phyloP scores from a whole-genome alignment of 2,329 filamentous ascomycete genomes.

The Neopestalotiopsis sp. region DNA sequence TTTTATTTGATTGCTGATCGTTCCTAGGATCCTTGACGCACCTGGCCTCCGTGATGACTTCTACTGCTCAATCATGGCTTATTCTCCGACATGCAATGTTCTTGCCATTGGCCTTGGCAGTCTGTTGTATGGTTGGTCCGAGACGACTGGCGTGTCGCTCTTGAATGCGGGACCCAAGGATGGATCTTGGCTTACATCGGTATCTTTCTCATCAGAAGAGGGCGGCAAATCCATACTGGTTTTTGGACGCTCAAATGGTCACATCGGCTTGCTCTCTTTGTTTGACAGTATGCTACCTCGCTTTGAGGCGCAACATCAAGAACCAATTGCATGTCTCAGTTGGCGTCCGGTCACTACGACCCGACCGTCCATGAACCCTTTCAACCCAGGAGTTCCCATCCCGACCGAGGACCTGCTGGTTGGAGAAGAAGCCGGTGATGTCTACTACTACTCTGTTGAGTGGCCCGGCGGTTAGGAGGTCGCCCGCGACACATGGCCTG shows the following conservation, averaged over 20 bases:
- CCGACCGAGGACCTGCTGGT: conserved; percentile 83
- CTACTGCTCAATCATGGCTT: conserved; percentile 91
- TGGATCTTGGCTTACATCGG: conserved; percentile 72
- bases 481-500: conserved; percentile 71
- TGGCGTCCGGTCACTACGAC: conserved; percentile 72
- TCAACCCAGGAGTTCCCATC: conserved; percentile 54
- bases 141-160: conserved; percentile 68
- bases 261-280: conserved; percentile 78
- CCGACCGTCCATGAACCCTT: conserved; percentile 57
- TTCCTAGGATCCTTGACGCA: conserved; percentile 79
- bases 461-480: conserved; percentile 75
- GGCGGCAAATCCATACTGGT: conserved; percentile 83
- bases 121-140: conserved; percentile 88
- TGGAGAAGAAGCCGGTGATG: conserved; percentile 79
- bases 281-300: conserved; percentile 70
- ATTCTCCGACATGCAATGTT: conserved; percentile 74
- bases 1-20: conserved; percentile 32
- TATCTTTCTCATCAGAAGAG: conserved; percentile 85
- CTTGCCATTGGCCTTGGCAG: conserved; percentile 84
- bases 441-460: conserved; percentile 90
- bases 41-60: conserved; percentile 91
- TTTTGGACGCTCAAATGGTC: conserved; percentile 79
- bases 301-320: conserved; percentile 75
- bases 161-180: conserved; percentile 51
- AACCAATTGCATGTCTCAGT: conserved; percentile 77